phyloP scores from a whole-genome alignment of 306 rosid species.

The Luffa acutangula region DNA sequence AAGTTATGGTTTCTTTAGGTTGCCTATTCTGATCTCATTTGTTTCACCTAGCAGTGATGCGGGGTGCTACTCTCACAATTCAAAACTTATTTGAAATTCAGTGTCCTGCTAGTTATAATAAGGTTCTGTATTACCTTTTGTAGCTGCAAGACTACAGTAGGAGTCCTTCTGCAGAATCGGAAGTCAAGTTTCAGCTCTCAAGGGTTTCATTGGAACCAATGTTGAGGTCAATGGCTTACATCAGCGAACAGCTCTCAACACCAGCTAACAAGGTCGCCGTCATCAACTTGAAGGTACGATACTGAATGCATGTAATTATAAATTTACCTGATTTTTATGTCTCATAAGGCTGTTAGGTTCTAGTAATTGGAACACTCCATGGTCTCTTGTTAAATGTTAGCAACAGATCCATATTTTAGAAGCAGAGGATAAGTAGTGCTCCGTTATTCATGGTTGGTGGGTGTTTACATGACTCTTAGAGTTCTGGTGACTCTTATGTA shows the following conservation, averaged over 20 bases:
- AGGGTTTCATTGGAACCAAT: constrained; percentile 75
- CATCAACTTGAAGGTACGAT: constrained; percentile 65
- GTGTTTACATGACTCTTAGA: not conserved
- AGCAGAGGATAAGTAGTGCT: not conserved
- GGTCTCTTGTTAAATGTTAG: not conserved
- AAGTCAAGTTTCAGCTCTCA: constrained; percentile 86
- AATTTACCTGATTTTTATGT: not conserved
- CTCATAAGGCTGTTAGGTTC: not conserved
- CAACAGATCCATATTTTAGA: not conserved
- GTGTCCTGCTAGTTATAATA: not conserved
- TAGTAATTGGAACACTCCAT: not conserved
- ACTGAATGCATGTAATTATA: not conserved
- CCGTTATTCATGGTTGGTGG: not conserved
- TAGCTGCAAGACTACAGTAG: constrained; percentile 83
- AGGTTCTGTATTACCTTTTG: constrained; percentile 16
- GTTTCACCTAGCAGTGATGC: not conserved
- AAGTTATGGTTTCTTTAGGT: not conserved
- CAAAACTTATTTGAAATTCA: constrained; percentile 5
- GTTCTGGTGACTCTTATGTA: constrained; percentile 1
- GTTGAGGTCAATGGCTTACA: constrained; percentile 85
- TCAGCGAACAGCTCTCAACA: constrained; percentile 76
- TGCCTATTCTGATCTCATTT: not conserved
- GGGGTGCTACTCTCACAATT: not conserved
- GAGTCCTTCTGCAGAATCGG: constrained; percentile 63
- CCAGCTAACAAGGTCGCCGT: constrained; percentile 96